These are phyloP conservation scores for Aspergillus caelatus DNA, from an alignment of 2,329 filamentous ascomycete genomes.

Conservation along the genomic window DNA sequence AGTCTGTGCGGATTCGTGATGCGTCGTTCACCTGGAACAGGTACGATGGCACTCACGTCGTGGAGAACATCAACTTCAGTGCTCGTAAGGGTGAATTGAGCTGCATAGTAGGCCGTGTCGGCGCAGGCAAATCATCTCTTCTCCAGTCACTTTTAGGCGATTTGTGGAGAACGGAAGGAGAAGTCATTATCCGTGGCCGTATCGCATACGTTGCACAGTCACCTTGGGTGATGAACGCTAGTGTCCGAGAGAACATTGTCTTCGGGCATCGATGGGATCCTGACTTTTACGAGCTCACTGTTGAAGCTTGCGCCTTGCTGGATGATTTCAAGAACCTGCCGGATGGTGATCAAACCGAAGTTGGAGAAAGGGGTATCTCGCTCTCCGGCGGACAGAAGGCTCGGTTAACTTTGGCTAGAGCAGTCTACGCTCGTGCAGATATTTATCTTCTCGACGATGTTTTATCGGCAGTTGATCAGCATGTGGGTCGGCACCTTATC, in stretches of 20 bases:
- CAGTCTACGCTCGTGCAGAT: slow-evolving; percentile 95
- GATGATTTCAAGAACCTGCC: slow-evolving; percentile 92
- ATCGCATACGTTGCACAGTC: slow-evolving; percentile 92
- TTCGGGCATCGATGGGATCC: slow-evolving; percentile 95
- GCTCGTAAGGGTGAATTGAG: slow-evolving; percentile 91
- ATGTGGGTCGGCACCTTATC: slow-evolving; percentile 92
- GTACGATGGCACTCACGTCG: slow-evolving; percentile 66
- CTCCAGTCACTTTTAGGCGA: slow-evolving; percentile 87
- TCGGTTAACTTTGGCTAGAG: slow-evolving; percentile 84
- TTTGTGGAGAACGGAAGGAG: slow-evolving; percentile 83
- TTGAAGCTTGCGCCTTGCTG: slow-evolving; percentile 84
- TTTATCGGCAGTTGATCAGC: slow-evolving; percentile 95
- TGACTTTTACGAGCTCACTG: slow-evolving; percentile 88
- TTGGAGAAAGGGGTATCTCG: slow-evolving; percentile 95
- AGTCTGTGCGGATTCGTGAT: slow-evolving; percentile 79
- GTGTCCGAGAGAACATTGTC: slow-evolving; percentile 93
- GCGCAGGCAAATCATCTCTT: slow-evolving; percentile 90
- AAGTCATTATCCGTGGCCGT: slow-evolving; percentile 78
- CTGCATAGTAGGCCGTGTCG: slow-evolving; percentile 93
- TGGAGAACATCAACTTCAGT: slow-evolving; percentile 83
- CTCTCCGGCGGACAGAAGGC: slow-evolving; percentile 96
- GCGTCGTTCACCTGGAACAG: slow-evolving; percentile 95
- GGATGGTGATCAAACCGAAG: slow-evolving; percentile 94
- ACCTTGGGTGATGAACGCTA: slow-evolving; percentile 97
- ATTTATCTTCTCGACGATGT: slow-evolving; percentile 94